A percentile compares a stretch with the other conserved stretches of the same genome.
Evolutionary conservation across 2,329 filamentous ascomycete species (phyloP).

Genomic region (Nakataea oryzae): DNA sequence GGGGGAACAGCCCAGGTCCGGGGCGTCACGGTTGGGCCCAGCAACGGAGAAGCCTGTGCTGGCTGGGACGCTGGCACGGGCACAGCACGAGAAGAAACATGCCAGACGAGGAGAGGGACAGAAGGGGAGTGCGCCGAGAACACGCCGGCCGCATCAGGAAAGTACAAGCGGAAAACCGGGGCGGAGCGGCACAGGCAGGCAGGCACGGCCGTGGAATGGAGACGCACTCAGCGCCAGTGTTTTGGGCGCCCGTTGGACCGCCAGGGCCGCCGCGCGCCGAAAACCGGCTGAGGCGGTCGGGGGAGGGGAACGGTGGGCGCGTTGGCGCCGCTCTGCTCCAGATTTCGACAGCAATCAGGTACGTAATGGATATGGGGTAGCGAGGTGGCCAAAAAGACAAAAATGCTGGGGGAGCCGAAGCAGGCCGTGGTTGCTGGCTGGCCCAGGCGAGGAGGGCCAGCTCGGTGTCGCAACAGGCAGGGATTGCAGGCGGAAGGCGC

Average conservation of each 20-base stretch:
- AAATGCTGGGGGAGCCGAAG: not conserved
- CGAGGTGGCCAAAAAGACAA: conserved; percentile 27
- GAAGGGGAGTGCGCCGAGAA: no score
- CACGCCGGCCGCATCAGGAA: not conserved
- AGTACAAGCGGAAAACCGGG: not conserved
- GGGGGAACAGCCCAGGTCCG: not conserved
- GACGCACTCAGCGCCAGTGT: not conserved
- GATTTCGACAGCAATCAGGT: not conserved
- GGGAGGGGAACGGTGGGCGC: no score
- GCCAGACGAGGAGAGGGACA: not conserved
- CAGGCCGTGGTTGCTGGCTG: not conserved
- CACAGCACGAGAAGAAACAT: not conserved
- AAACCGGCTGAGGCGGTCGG: not conserved
- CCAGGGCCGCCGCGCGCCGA: no score
- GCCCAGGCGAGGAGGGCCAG: not conserved
- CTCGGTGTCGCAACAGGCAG: not conserved
- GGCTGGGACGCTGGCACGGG: not conserved
- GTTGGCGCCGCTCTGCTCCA: not conserved
- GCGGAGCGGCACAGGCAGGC: not conserved
- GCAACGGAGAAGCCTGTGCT: not conserved
- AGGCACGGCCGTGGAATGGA: not conserved
- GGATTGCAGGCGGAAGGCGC: not conserved
- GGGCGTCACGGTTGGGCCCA: not conserved
- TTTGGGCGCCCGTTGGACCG: not conserved
- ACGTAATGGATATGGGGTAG: conserved; percentile 3